These are phyloP conservation scores for Solanum pinnatisectum DNA, from an alignment of 257 asterid species.

Conservation along the genomic window DNA sequence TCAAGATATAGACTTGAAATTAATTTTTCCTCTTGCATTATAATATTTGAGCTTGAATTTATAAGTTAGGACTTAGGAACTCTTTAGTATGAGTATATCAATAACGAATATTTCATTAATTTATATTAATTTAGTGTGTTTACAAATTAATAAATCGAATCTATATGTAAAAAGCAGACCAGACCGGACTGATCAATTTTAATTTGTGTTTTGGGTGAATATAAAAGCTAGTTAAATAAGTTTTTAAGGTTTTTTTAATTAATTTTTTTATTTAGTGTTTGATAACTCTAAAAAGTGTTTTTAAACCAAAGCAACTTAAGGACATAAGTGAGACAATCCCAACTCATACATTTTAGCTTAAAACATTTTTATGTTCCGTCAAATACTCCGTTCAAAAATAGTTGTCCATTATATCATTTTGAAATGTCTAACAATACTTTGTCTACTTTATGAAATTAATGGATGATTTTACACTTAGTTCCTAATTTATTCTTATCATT, in stretches of 20 bases:
- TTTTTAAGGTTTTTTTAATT: background rate
- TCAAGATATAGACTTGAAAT: background rate
- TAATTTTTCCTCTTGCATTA: background rate
- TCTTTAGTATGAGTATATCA: background rate
- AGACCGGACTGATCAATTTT: background rate
- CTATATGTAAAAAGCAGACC: background rate
- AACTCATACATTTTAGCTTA: background rate
- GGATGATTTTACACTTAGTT: no score
- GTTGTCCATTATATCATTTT: no score
- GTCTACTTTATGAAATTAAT: no score
- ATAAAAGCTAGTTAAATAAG: background rate
- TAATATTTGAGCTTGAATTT: background rate
- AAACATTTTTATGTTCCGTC: background rate
- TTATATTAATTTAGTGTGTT: background rate
- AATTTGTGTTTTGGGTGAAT: background rate
- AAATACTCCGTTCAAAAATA: no score
- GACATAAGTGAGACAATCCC: background rate
- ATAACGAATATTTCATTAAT: background rate
- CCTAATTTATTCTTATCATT: no score
- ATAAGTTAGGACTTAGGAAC: background rate
- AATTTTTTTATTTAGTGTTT: background rate
- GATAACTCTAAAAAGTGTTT: background rate
- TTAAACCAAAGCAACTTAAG: background rate
- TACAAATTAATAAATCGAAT: background rate
- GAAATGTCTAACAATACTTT: no score